phyloP scores from a whole-genome alignment of 75 land plant species.

The Cunninghamia lanceolata region DNA sequence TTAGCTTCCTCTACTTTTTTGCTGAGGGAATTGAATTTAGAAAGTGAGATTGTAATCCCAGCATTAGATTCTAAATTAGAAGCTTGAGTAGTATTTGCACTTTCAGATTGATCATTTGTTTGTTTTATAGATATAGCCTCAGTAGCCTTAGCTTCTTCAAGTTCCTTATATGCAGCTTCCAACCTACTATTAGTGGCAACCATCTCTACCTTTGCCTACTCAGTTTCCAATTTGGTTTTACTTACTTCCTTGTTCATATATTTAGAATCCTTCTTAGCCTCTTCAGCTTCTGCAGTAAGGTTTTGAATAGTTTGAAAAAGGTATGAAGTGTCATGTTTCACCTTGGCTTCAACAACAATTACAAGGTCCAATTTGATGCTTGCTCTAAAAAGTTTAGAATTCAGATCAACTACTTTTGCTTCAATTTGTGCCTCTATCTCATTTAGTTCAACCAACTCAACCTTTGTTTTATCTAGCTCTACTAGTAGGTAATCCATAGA shows the following conservation, averaged over 20 bases:
- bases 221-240: background rate
- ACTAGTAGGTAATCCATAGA: constrained; percentile 40
- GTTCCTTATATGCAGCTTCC: background rate
- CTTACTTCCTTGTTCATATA: background rate
- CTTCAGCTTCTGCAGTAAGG: background rate
- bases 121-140: constrained; percentile 46
- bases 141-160: constrained; percentile 46
- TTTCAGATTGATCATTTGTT: constrained; percentile 6
- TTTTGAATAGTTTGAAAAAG: constrained; percentile 12
- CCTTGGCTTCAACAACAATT: constrained; percentile 47
- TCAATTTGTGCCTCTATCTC: constrained; percentile 58
- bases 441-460: constrained; percentile 51
- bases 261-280: background rate
- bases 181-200: background rate
- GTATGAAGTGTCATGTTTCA: background rate
- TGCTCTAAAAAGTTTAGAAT: constrained; percentile 44
- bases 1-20: constrained; percentile 22
- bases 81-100: constrained; percentile 7
- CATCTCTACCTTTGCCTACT: background rate
- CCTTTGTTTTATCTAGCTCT: constrained; percentile 48
- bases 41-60: constrained; percentile 14
- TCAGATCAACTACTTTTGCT: constrained; percentile 45
- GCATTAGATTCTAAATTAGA: constrained; percentile 4
- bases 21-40: constrained; percentile 24
- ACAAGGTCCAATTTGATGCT: constrained; percentile 50